A percentile compares a stretch with the other conserved stretches of the same genome.
phyloP scores from a whole-genome alignment of 2,329 filamentous ascomycete species.

The Colletotrichum sublineola region DNA sequence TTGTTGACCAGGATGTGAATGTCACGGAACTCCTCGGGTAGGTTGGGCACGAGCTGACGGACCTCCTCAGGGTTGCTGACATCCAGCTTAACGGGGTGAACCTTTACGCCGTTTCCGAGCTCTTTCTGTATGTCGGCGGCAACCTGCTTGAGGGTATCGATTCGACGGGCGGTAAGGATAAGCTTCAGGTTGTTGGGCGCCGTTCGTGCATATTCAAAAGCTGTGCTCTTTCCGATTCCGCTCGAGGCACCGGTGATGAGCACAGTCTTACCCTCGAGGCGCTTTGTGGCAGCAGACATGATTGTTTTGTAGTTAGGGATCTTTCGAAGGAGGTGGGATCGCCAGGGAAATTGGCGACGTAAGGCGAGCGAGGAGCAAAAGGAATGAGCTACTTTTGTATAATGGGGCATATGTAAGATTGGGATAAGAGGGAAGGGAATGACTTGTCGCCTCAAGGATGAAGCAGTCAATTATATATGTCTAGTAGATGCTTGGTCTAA shows the following conservation, averaged over 20 bases:
- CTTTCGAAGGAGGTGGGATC: slow-evolving; percentile 12
- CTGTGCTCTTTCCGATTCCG: slow-evolving; percentile 86
- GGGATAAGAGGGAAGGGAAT: neutral
- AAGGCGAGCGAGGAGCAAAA: slow-evolving; percentile 18
- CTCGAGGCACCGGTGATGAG: slow-evolving; percentile 93
- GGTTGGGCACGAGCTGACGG: slow-evolving; percentile 74
- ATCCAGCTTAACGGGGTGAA: slow-evolving; percentile 87
- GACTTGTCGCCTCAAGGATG: neutral
- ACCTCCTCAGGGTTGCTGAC: slow-evolving; percentile 85
- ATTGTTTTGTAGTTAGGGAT: slow-evolving; percentile 45
- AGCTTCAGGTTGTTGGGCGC: slow-evolving; percentile 84
- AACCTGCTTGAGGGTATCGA: slow-evolving; percentile 82
- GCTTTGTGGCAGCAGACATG: slow-evolving; percentile 76
- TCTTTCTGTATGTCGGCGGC: slow-evolving; percentile 82
- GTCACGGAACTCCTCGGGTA: slow-evolving; percentile 86
- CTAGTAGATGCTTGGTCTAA: slow-evolving; percentile 10
- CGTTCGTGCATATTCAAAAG: slow-evolving; percentile 93
- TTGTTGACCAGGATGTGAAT: slow-evolving; percentile 96
- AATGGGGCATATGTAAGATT: slow-evolving; percentile 25
- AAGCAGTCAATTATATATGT: slow-evolving; percentile 13
- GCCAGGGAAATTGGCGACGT: slow-evolving; percentile 13
- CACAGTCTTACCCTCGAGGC: slow-evolving; percentile 93
- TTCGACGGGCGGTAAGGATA: slow-evolving; percentile 87
- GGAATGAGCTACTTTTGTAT: slow-evolving; percentile 8
- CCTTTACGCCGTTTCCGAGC: slow-evolving; percentile 83